phyloP scores from a whole-genome alignment of 2,329 filamentous ascomycete genomes.

The Fusarium protoensiforme region DNA sequence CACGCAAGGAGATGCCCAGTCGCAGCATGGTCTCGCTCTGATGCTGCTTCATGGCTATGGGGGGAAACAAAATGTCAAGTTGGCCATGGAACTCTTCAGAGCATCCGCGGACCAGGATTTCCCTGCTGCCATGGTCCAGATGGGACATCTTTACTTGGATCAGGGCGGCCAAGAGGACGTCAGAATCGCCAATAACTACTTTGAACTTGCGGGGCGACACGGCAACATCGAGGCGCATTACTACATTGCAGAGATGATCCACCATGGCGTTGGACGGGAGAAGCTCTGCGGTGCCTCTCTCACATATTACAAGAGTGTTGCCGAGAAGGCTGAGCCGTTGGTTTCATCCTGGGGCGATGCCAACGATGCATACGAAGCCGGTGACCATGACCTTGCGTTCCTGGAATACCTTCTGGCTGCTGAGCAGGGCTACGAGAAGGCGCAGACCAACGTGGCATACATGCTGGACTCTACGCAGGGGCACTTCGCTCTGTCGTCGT shows the following conservation, averaged over 20 bases:
- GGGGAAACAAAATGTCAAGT: conserved; percentile 73
- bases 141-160: conserved; percentile 87
- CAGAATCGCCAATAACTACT: conserved; percentile 83
- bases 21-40: conserved; percentile 84
- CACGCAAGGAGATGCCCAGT: conserved; percentile 80
- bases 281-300: conserved; percentile 81
- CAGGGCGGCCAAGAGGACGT: conserved; percentile 79
- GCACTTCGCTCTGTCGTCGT: conserved; percentile 48
- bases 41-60: conserved; percentile 86
- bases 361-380: conserved; percentile 82
- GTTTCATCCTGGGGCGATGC: conserved; percentile 86
- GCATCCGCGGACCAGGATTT: conserved; percentile 85
- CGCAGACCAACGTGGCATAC: conserved; percentile 90
- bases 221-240: conserved; percentile 91
- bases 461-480: conserved; percentile 81
- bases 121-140: conserved; percentile 81
- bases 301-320: conserved; percentile 84
- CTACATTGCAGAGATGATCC: conserved; percentile 88
- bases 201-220: conserved; percentile 85
- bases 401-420: conserved; percentile 87
- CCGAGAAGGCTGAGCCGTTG: conserved; percentile 77
- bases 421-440: conserved; percentile 90
- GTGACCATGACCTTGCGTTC: conserved; percentile 83
- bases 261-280: conserved; percentile 83
- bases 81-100: conserved; percentile 81